Conservation (phyloP, 2,329 filamentous ascomycete genomes). For the Talaromyces rugulosus region DNA sequence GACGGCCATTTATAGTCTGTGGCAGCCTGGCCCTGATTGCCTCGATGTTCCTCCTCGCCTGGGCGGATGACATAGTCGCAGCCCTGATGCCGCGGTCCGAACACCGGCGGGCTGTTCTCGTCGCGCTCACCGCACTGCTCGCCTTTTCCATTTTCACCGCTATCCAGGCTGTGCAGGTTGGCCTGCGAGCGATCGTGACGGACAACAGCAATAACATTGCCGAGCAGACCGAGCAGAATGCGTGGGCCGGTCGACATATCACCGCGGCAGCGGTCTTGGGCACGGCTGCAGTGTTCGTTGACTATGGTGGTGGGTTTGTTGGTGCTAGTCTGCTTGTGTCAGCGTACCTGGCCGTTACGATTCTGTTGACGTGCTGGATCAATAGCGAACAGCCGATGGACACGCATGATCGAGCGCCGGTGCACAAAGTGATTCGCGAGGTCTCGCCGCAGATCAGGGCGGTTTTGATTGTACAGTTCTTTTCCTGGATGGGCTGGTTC, state of each 20-base stretch:
- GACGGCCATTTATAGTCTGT: neutral
- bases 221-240: neutral
- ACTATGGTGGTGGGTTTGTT: neutral
- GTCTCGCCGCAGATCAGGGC: neutral
- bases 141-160: neutral
- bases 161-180: neutral
- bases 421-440: neutral
- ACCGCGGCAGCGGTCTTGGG: neutral
- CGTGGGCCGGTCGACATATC: neutral
- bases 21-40: neutral
- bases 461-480: neutral
- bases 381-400: too few species aligned
- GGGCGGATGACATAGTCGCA: neutral
- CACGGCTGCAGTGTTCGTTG: neutral
- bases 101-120: neutral
- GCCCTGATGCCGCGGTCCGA: neutral
- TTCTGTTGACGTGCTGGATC: neutral
- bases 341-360: neutral
- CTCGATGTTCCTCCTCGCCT: neutral
- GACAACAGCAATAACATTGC: neutral
- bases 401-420: too few species aligned
- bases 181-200: neutral
- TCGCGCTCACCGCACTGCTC: neutral
- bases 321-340: neutral
- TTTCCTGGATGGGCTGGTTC: constrained; percentile 6